These are phyloP conservation scores for Cytospora chrysosperma DNA, from an alignment of 2,329 filamentous ascomycete species.

Conservation along the genomic window DNA sequence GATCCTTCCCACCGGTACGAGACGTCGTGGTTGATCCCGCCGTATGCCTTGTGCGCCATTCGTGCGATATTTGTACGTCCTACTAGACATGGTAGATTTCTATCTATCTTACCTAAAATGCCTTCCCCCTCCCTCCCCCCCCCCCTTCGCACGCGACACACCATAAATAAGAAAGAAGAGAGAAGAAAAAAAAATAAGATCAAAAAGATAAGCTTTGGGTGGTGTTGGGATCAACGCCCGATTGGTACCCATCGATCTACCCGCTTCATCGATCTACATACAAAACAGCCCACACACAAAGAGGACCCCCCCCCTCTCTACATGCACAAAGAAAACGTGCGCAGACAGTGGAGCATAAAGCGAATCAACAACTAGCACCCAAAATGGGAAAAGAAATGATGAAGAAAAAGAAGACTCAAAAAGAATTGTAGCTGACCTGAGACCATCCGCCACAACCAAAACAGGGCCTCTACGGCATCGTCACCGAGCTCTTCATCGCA, in stretches of 20 bases:
- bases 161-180: too few species aligned
- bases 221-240: neutral
- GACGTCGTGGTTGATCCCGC: constrained; percentile 78
- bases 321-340: neutral
- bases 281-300: neutral
- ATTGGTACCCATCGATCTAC: neutral
- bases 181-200: too few species aligned
- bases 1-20: constrained; percentile 66
- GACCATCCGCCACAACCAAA: too few species aligned
- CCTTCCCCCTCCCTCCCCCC: constrained; percentile 20
- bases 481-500: constrained; percentile 67
- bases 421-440: constrained; percentile 9
- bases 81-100: neutral
- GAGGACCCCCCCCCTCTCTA: neutral
- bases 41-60: constrained; percentile 57
- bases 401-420: too few species aligned
- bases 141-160: neutral
- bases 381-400: too few species aligned
- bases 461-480: constrained; percentile 66
- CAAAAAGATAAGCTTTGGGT: neutral
- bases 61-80: constrained; percentile 54
- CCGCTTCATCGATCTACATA: neutral
- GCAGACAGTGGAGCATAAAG: neutral
- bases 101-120: too few species aligned
- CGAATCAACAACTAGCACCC: neutral